Conservation (phyloP, 2,329 filamentous ascomycete genomes). For the Fusarium sp. region DNA sequence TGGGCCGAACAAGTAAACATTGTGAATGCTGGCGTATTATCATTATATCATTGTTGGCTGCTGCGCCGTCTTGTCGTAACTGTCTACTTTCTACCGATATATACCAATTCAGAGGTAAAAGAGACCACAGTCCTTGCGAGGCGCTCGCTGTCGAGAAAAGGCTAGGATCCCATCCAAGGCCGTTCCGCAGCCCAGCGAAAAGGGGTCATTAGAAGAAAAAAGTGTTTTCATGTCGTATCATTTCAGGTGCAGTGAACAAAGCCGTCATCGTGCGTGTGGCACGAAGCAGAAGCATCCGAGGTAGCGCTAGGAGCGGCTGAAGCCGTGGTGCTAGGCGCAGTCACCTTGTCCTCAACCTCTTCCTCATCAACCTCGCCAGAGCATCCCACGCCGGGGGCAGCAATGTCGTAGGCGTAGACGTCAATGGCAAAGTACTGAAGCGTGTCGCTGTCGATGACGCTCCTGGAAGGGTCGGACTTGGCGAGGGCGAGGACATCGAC, state of each 20-base stretch:
- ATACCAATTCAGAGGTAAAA: not conserved
- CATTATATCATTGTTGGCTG: not conserved
- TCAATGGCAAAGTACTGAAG: constrained; percentile 76
- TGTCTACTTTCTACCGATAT: not conserved
- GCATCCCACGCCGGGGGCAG: constrained; percentile 69
- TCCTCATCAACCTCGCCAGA: constrained; percentile 53
- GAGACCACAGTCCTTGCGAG: not conserved
- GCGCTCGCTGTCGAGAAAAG: not conserved
- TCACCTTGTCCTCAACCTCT: constrained; percentile 22
- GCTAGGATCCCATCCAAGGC: not conserved
- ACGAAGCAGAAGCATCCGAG: constrained; percentile 46
- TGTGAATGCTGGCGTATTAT: not conserved
- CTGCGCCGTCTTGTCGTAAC: not conserved
- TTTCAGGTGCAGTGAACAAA: constrained; percentile 48
- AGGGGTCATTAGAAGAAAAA: constrained; percentile 7
- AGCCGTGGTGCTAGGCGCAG: constrained; percentile 25
- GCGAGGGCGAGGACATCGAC: constrained; percentile 63
- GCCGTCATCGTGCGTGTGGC: constrained; percentile 55
- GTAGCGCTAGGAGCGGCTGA: constrained; percentile 47
- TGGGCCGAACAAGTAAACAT: no score
- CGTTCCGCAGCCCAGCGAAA: not conserved
- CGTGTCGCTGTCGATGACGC: constrained; percentile 66
- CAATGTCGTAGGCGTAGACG: constrained; percentile 71
- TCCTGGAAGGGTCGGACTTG: constrained; percentile 54
- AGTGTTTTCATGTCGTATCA: accelerated